Conservation (phyloP, 768 basidiomycete species). For the Amanita brunnescens region DNA sequence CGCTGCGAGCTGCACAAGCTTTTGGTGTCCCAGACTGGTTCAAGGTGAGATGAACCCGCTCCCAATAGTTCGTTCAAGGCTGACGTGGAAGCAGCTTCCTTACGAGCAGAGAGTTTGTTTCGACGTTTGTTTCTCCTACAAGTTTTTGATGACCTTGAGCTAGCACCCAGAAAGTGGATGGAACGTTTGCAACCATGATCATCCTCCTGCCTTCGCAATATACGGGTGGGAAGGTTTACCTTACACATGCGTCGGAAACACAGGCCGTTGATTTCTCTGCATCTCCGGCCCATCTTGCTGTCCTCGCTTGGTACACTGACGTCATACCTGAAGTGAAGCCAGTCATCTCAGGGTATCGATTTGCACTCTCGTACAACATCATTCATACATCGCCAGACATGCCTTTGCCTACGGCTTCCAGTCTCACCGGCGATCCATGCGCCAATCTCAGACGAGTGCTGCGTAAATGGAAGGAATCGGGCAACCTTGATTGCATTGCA, state of each 20-base stretch:
- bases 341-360: conserved; percentile 28
- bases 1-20: conserved; percentile 27
- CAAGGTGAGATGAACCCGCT: conserved; percentile 18
- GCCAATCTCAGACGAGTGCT: conserved; percentile 18
- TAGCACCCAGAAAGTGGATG: conserved; percentile 24
- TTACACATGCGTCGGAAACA: conserved; percentile 18
- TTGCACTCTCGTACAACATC: conserved; percentile 33
- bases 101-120: conserved; percentile 21
- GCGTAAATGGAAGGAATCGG: conserved; percentile 17
- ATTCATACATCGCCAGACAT: conserved; percentile 19
- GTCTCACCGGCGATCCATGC: conserved; percentile 6
- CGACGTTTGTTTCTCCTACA: background rate
- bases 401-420: conserved; percentile 13
- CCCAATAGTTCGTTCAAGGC: background rate
- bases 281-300: conserved; percentile 17
- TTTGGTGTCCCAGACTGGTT: conserved; percentile 27
- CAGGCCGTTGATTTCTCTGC: conserved; percentile 19
- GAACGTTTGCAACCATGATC: conserved; percentile 34
- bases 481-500: background rate
- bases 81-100: conserved; percentile 18
- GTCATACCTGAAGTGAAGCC: conserved; percentile 30
- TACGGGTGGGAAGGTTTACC: conserved; percentile 26
- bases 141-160: background rate
- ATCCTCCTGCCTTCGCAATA: conserved; percentile 30
- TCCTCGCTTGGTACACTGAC: conserved; percentile 35